Evolutionary conservation across 352 stramenopile genomes (phyloP), one percentile per base, ranked within the genome.

Genomic region (Phytophthora litchii): DNA sequence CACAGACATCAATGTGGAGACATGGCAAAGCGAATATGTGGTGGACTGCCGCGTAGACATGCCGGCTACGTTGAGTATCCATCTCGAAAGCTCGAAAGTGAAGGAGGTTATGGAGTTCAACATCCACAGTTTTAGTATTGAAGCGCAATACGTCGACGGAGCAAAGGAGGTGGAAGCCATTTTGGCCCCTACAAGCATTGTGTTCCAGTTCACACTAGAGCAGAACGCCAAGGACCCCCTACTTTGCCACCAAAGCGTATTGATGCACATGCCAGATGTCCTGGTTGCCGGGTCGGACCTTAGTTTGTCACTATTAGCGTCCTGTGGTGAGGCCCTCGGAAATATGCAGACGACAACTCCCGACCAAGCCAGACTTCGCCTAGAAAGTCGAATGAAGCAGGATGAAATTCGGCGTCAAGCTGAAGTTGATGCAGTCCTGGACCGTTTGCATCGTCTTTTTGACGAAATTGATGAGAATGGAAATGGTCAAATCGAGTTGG

Each of bases 381-480:
- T 79, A 2, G 60, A 89, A 56, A 87, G 74, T 51, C 67, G 70
- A 12, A 52, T 73, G 46, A 83, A 86, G 25, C 74, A 89, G 54
- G 70, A 80, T 1, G 74, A 84, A 27, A 48, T 88, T 49, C 62
- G 63, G 8, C 70, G 72, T 21, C 72, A 88, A 60, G 74, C 76
- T 0, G 72, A 90, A 59, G 55, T 90, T 35, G 71, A 88, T 41
- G 54, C 63, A 41, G 64, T 89, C 34, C 53, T 89, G 19, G 67
- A 72, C 12, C 74, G 78, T 16, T 67, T 89, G 43, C 82, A 82
- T 17, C 75, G 69, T 42, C 64, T 89, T 27, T 89, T 89, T 43
- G 76, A 92, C 43, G 77, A 89, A 31, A 90, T 92, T 50, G 82
- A 90, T 60, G 66, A 68, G 19, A 85, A 92, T 41, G 59, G 73